Evolutionary conservation across 2,329 filamentous ascomycete species (phyloP).

Genomic region (Pseudodiploospora longispora): DNA sequence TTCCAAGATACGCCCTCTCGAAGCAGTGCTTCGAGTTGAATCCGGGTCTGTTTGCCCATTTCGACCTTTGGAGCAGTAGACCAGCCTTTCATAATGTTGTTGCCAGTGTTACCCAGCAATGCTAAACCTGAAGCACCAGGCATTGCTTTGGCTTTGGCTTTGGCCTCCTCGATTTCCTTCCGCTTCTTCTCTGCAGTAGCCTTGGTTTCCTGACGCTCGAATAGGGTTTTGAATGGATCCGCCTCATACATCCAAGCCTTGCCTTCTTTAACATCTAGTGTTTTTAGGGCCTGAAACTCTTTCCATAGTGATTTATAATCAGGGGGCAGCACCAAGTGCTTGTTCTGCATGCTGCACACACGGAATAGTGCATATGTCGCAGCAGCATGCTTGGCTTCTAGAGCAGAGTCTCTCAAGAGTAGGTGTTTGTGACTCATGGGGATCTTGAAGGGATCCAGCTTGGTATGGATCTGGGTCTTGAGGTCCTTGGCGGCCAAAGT

Average conservation of each 20-base stretch:
- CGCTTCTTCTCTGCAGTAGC: conserved; percentile 71
- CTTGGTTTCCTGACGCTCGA: conserved; percentile 72
- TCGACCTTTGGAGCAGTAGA: conserved; percentile 81
- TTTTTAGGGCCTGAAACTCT: conserved; percentile 76
- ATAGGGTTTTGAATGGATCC: conserved; percentile 78
- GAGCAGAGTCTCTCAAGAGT: conserved; percentile 65
- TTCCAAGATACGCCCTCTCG: conserved; percentile 82
- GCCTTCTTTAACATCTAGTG: conserved; percentile 69
- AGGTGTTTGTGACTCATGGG: conserved; percentile 69
- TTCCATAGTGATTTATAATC: conserved; percentile 89
- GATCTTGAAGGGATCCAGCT: conserved; percentile 73
- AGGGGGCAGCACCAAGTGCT: conserved; percentile 89
- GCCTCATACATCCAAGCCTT: conserved; percentile 86
- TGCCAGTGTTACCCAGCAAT: conserved; percentile 38
- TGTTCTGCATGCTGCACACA: conserved; percentile 90
- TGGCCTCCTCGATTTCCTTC: conserved; percentile 58
- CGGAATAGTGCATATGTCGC: conserved; percentile 87
- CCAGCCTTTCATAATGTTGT: conserved; percentile 64
- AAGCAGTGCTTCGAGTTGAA: conserved; percentile 71
- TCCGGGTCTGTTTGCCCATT: conserved; percentile 75
- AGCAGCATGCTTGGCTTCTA: conserved; percentile 89
- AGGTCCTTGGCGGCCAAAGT: conserved; percentile 66
- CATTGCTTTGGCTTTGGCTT: conserved; percentile 60
- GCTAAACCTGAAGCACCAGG: conserved; percentile 49
- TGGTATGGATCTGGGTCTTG: conserved; percentile 72